Percentiles rank a stretch among this genome's conserved stretches.
These are phyloP conservation scores for Plantago ovata DNA, from an alignment of 257 asterid species.

Conservation along the genomic window DNA sequence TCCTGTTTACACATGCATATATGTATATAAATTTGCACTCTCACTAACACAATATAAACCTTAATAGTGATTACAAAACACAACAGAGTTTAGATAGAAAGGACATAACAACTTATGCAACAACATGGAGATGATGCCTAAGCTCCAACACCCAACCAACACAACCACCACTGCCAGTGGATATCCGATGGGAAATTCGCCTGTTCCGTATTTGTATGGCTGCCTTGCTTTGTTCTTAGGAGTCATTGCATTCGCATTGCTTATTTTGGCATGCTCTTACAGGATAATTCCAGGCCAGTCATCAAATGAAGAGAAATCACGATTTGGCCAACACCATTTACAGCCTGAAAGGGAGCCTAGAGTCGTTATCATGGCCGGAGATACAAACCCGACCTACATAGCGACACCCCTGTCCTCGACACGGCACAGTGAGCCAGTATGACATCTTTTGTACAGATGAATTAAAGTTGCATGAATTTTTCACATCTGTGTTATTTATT, in stretches of 20 bases:
- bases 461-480: too few relatives aligned
- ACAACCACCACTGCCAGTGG: too few relatives aligned
- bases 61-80: background rate
- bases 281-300: slow-evolving; percentile 7
- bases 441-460: background rate
- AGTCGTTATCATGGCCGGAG: slow-evolving; percentile 43
- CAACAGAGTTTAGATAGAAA: background rate
- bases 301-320: slow-evolving; percentile 10
- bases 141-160: slow-evolving; percentile 18
- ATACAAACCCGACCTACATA: slow-evolving; percentile 37
- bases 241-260: slow-evolving; percentile 36
- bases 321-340: slow-evolving; percentile 10
- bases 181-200: too few relatives aligned
- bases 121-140: slow-evolving; percentile 17
- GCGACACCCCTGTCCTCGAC: slow-evolving; percentile 28
- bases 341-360: slow-evolving; percentile 31
- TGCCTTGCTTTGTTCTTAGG: slow-evolving; percentile 35
- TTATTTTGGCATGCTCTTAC: slow-evolving; percentile 41
- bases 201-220: slow-evolving; percentile 48
- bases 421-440: background rate
- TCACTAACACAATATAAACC: slow-evolving; percentile 15
- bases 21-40: background rate
- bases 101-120: background rate
- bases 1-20: background rate
- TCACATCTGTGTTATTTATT: background rate